These are phyloP conservation scores for Diaporthe nobilis DNA, from an alignment of 2,329 filamentous ascomycete species.

Conservation along the genomic window DNA sequence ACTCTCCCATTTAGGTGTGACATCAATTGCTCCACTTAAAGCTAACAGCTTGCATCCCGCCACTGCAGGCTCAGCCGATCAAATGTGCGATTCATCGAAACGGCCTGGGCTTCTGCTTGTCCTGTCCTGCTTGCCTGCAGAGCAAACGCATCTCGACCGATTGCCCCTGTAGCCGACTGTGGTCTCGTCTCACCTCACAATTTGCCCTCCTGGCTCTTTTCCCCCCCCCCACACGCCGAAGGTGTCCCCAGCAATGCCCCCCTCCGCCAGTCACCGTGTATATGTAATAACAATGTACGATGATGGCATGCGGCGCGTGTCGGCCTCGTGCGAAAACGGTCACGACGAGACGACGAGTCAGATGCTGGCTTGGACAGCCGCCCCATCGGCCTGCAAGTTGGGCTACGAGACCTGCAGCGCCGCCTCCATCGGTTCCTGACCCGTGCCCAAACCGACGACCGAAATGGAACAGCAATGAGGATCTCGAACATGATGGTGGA, in stretches of 20 bases:
- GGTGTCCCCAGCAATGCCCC: slow-evolving; percentile 4
- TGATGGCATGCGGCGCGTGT: slow-evolving; percentile 18
- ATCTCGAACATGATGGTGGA: background rate
- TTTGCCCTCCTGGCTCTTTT: slow-evolving; percentile 1
- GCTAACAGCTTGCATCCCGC: slow-evolving; percentile 29
- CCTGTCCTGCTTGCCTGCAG: slow-evolving; percentile 4
- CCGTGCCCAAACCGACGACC: background rate
- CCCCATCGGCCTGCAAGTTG: background rate
- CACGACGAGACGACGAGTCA: slow-evolving; percentile 28
- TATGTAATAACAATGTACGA: background rate
- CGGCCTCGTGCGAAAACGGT: slow-evolving; percentile 1
- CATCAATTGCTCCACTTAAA: slow-evolving; percentile 25
- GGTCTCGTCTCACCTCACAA: background rate
- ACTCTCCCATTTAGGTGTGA: background rate
- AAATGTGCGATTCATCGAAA: slow-evolving; percentile 23
- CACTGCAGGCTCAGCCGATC: slow-evolving; percentile 32
- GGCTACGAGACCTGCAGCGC: slow-evolving; percentile 23
- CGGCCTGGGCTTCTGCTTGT: background rate
- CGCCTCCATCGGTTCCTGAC: background rate
- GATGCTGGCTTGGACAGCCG: background rate
- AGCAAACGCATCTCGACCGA: slow-evolving; percentile 29
- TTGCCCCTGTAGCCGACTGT: background rate
- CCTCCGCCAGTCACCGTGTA: background rate
- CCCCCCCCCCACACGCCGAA: background rate
- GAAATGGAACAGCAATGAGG: background rate